Conservation (phyloP, 805 yeast genomes). For the Suhomyces pyralidae region DNA sequence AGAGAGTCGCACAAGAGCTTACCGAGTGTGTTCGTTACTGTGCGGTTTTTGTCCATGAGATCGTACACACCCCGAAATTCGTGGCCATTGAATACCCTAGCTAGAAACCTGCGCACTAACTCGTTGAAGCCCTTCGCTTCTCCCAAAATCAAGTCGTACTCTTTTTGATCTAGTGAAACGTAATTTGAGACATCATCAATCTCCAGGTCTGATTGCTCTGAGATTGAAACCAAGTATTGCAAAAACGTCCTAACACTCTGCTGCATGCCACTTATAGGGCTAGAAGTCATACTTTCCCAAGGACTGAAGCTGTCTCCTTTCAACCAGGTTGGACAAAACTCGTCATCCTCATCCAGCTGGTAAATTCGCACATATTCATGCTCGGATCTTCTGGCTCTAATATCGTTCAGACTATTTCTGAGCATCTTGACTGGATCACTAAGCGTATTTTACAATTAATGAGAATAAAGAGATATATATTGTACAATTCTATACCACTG, state of each 20-base stretch:
- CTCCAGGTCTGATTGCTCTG: not conserved
- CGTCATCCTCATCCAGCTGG: not conserved
- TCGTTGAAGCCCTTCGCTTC: not conserved
- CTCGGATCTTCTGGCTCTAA: not conserved
- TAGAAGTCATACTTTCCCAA: not conserved
- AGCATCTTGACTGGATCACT: not conserved
- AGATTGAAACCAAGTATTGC: not conserved
- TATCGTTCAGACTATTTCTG: not conserved
- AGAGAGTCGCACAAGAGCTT: not conserved
- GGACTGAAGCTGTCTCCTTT: not conserved
- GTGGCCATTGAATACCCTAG: not conserved
- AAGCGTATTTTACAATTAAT: not conserved
- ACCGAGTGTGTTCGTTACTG: not conserved
- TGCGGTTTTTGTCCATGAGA: not conserved
- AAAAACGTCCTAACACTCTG: not conserved
- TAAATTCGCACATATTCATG: not conserved
- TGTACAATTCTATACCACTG: not conserved
- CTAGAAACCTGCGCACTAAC: not conserved
- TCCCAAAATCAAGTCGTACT: not conserved
- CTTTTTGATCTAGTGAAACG: not conserved
- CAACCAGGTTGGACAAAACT: conserved; percentile 6
- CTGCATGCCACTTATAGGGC: not conserved
- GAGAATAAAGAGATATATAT: not conserved
- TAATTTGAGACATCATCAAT: not conserved
- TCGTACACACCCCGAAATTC: not conserved